Evolutionary conservation across 148 eudicot species (phyloP), one percentile per base, ranked within the genome.

Genomic region (Dysphania ambrosioides): DNA sequence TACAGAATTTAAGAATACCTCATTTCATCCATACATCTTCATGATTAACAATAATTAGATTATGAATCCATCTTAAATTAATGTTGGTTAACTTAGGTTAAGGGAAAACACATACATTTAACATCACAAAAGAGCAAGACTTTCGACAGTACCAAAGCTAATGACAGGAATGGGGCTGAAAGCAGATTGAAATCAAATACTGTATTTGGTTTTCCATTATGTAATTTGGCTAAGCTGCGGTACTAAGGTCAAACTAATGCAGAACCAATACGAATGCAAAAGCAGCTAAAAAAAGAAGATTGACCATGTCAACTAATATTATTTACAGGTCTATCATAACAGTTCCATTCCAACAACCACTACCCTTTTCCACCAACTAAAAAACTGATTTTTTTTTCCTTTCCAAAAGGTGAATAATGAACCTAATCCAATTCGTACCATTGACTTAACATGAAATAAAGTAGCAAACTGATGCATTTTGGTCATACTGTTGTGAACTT

Each of bases 261-360:
- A 64, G 1, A 70, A 44, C 32, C 38, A 57, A 55, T 32, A 10
- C 11, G 24, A 36, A 10, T 55, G 40, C 36, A 44, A 57, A 59
- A 61, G 38, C 16, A 73, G 68, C 44, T 61, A 35, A 32, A 18
- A 44, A 18, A 40, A 51, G 51, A 23, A 35, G 29, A 26, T 70
- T 70, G 79, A 70, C 74, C 34, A 27, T 59, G 75, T 77, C 68
- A 15, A 59, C 68, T 60, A 29, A 2, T 41, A 32, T 27, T n/a
- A n/a, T 41, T 29, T 21, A 6, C 19, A 51, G 35, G 30, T 70
- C 58, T 29, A 70, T 47, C 26, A 70, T 70, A 18, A 47, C n/a
- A 47, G 18, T 27, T 21, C 27, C 21, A 70, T 60, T 70, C 42
- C 41, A 64, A 38, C 73, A 31, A 79, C 82, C 71, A 70, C 72